Percentiles rank a stretch among this genome's conserved stretches.
phyloP scores from a whole-genome alignment of 208 protist genomes.

The Tetramitus jugosus region DNA sequence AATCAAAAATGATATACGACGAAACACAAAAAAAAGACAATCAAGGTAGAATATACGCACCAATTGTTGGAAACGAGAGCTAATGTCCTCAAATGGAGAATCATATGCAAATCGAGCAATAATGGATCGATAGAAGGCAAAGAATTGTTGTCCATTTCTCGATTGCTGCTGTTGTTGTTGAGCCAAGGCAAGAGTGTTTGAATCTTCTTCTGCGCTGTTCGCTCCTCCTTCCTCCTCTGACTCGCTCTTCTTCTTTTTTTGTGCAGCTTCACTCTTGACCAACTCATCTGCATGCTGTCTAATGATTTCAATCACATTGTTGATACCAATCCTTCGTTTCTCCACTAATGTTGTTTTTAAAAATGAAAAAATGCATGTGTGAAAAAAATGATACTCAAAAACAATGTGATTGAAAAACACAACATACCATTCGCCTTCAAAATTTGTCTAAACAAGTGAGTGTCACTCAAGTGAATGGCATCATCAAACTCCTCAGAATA shows the following conservation, averaged over 20 bases:
- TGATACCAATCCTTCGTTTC: neutral
- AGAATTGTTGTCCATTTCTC: neutral
- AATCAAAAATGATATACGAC: too few species aligned
- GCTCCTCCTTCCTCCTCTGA: neutral
- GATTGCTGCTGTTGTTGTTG: neutral
- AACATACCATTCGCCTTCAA: constrained; percentile 3
- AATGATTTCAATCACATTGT: neutral
- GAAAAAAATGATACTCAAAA: too few species aligned
- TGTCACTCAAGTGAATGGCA: neutral
- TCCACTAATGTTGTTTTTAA: neutral
- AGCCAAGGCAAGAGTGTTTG: too few species aligned
- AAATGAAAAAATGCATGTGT: neutral
- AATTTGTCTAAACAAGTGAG: constrained; percentile 9
- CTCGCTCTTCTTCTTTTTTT: neutral
- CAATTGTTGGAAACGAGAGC: neutral
- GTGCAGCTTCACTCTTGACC: neutral
- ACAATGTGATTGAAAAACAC: too few species aligned
- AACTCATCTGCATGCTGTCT: neutral
- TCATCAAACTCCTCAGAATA: constrained; percentile 18
- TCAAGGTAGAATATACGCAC: too few species aligned
- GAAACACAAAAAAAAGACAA: too few species aligned
- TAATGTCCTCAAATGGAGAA: constrained; percentile 21
- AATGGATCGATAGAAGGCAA: neutral
- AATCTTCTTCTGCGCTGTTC: too few species aligned
- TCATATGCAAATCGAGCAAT: constrained; percentile 22